phyloP scores from a whole-genome alignment of 2,329 filamentous ascomycete species.

The Albifimbria verrucaria region DNA sequence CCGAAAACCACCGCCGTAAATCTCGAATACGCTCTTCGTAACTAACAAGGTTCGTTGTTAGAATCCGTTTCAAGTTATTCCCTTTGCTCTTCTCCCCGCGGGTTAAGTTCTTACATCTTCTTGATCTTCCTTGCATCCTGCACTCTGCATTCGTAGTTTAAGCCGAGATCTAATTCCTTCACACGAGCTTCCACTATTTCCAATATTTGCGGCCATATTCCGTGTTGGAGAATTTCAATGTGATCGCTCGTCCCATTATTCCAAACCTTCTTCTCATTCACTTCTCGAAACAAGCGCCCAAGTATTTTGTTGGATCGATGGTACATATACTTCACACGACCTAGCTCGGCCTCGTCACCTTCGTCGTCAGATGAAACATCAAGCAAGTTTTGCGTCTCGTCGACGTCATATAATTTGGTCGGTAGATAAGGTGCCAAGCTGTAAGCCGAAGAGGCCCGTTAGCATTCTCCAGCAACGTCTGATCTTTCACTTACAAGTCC shows the following conservation, averaged over 20 bases:
- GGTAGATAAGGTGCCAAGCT: slow-evolving; percentile 46
- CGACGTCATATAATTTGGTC: slow-evolving; percentile 40
- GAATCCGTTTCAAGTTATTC: background rate
- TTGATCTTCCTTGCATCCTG: background rate
- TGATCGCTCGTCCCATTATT: slow-evolving; percentile 20
- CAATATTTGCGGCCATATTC: slow-evolving; percentile 15
- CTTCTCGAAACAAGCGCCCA: slow-evolving; percentile 66
- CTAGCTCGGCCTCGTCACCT: slow-evolving; percentile 37
- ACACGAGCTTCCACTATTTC: background rate
- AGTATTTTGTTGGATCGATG: slow-evolving; percentile 68
- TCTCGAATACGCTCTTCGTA: background rate
- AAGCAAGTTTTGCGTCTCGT: slow-evolving; percentile 28
- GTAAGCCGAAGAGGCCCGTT: background rate
- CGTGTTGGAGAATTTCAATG: slow-evolving; percentile 43
- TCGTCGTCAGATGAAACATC: slow-evolving; percentile 32
- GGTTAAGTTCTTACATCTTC: background rate
- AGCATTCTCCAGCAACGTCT: too few species aligned
- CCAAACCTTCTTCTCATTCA: slow-evolving; percentile 71
- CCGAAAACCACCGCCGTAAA: slow-evolving; percentile 29
- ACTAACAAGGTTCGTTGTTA: too few species aligned
- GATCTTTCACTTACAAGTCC: slow-evolving; percentile 48
- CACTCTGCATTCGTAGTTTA: background rate
- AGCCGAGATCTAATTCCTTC: background rate
- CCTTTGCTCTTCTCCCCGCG: background rate
- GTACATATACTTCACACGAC: slow-evolving; percentile 46